Evolutionary conservation across 163 green algal genomes (phyloP), one percentile per base, ranked within the genome.

Genomic region (Chlorella variabilis): DNA sequence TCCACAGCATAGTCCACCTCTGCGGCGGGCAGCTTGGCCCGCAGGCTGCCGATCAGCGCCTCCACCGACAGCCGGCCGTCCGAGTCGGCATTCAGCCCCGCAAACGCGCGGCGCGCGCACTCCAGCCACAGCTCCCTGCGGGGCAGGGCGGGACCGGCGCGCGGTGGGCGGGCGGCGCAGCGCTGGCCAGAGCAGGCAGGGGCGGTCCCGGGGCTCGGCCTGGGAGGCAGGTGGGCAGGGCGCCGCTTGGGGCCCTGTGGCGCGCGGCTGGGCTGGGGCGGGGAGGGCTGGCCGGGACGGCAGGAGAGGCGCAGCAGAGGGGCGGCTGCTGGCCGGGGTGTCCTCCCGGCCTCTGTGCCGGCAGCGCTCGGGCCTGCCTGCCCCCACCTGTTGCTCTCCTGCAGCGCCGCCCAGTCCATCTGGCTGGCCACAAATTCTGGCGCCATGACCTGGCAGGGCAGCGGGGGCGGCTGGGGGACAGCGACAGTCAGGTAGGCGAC

Each of bases 1-100:
- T 93, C 90, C 38, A 93, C 77, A 3, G 90, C 90, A 75, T 89
- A 90, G 49, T 93, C 89, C 54, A 97, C 91, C 87, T 98, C 94
- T 17, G 87, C 87, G 33, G 90, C 90, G 11, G 94, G 94, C 85
- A 98, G 88, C 81, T 95, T 96, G 41, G 36, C 49, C 17, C 81
- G 71, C 75, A 95, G 66, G 3, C 81, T 18, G 51, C 39, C 45
- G 45, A 94, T 81, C 21, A 96, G 75, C 33, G 78, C 51, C 0
- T 85, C 69, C n/a, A 86, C 78, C 3, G 33, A 70, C 27, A 92
- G 48, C 13, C 58, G 68, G 1, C 88, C 90, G 18, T 77, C 70
- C 0, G 15, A 18, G 65, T 71, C 81, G 39, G 75, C 38, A 65
- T 93, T 93, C 73, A 96, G 79, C 4, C 77, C 90, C 34, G 87